Conservation (phyloP, 495 filamentous ascomycete species). For the Talaromyces trachyspermus region DNA sequence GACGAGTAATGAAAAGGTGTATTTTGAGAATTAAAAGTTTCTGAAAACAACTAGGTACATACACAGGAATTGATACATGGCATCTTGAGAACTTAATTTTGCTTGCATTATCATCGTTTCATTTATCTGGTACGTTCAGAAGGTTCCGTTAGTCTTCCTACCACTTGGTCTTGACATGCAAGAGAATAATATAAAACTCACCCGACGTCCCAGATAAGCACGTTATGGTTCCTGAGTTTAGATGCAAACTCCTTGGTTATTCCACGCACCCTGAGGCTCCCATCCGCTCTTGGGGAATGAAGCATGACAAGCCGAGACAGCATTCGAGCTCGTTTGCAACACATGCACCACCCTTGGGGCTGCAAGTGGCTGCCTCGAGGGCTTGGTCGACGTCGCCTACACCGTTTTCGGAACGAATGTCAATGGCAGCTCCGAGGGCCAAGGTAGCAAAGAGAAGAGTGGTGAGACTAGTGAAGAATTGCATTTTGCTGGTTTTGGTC, state of each 20-base stretch:
- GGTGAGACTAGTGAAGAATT: conserved; percentile 7
- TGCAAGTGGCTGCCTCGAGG: background rate
- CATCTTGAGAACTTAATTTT: too few species aligned
- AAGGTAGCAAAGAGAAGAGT: conserved; percentile 4
- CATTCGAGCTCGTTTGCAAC: background rate
- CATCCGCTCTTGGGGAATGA: conserved; percentile 4
- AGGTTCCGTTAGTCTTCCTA: too few species aligned
- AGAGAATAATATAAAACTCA: too few species aligned
- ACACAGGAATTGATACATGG: too few species aligned
- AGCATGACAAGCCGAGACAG: conserved; percentile 2
- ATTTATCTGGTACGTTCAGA: too few species aligned
- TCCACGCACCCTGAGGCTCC: background rate
- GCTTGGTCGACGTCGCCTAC: background rate
- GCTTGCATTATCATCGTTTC: too few species aligned
- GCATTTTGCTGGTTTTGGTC: conserved; percentile 1
- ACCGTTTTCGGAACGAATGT: conserved; percentile 1
- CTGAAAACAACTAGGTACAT: too few species aligned
- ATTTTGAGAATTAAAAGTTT: too few species aligned
- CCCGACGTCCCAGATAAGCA: too few species aligned
- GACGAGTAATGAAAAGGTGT: too few species aligned
- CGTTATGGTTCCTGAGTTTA: too few species aligned
- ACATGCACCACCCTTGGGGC: conserved; percentile 5
- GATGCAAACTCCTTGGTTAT: conserved; percentile 3
- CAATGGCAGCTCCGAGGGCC: conserved; percentile 6
- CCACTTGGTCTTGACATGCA: too few species aligned